Evolutionary conservation across 352 stramenopile species (phyloP).

Genomic region (Pythium scleroteichum): DNA sequence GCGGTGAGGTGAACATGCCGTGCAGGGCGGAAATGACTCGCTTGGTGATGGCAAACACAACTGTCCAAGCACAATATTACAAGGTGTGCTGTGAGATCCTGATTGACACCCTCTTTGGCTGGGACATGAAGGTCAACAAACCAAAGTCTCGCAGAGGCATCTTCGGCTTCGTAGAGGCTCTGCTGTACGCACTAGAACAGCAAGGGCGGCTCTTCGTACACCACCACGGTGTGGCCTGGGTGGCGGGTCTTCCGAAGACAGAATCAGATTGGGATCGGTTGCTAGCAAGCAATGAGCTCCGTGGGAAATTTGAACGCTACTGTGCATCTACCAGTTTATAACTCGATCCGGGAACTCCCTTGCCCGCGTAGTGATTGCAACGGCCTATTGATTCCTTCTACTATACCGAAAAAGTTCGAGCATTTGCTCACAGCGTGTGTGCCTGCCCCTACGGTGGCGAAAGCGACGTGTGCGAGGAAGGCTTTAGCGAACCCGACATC

Average conservation of each 20-base stretch:
- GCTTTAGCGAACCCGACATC: constrained; percentile 8
- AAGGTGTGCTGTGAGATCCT: constrained; percentile 12
- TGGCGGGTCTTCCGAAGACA: constrained; percentile 28
- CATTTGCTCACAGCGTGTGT: constrained; percentile 10
- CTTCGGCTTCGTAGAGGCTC: constrained; percentile 23
- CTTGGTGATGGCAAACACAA: constrained; percentile 19
- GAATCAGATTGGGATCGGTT: constrained; percentile 27
- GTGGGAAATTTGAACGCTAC: constrained; percentile 20
- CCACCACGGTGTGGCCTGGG: constrained; percentile 28
- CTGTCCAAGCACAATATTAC: constrained; percentile 23
- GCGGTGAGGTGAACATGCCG: constrained; percentile 20
- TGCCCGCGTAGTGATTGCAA: constrained; percentile 9
- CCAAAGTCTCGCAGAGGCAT: constrained; percentile 24
- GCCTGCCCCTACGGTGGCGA: background rate
- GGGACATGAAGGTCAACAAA: constrained; percentile 21
- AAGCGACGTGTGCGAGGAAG: constrained; percentile 1
- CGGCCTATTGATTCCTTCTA: background rate
- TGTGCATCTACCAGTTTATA: constrained; percentile 28
- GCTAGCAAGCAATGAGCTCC: constrained; percentile 1
- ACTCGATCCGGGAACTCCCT: background rate
- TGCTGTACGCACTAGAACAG: constrained; percentile 30
- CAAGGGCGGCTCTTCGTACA: constrained; percentile 28
- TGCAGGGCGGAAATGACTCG: constrained; percentile 10
- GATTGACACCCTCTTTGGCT: constrained; percentile 22
- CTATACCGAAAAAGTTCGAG: constrained; percentile 24